A percentile compares a stretch with the other conserved stretches of the same genome.
These are phyloP conservation scores for Actinomortierella wolfii DNA, from an alignment of 371 early-diverging fungal genomes.

Conservation along the genomic window DNA sequence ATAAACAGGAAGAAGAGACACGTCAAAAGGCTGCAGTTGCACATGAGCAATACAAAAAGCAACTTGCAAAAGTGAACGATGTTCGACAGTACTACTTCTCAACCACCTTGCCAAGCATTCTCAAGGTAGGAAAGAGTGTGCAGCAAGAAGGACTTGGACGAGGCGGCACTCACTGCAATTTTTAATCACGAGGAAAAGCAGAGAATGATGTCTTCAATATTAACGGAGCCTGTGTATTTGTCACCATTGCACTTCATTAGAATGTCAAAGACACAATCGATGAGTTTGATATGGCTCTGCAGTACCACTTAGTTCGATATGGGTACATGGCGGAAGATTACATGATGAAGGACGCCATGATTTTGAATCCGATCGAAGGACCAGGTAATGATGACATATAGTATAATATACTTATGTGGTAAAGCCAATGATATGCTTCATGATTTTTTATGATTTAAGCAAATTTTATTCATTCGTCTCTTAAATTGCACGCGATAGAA, in stretches of 20 bases:
- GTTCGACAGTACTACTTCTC: slow-evolving; percentile 64
- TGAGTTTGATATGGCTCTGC: slow-evolving; percentile 72
- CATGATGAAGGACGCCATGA: slow-evolving; percentile 56
- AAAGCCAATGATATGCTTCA: background rate
- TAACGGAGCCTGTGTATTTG: background rate
- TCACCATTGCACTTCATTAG: slow-evolving; percentile 19
- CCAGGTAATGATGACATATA: slow-evolving; percentile 18
- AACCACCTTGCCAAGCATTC: slow-evolving; percentile 65
- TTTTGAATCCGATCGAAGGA: slow-evolving; percentile 52
- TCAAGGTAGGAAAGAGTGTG: slow-evolving; percentile 62
- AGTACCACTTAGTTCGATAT: slow-evolving; percentile 73
- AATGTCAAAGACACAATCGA: slow-evolving; percentile 71
- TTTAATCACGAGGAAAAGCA: background rate
- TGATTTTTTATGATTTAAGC: background rate
- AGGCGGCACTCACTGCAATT: slow-evolving; percentile 2
- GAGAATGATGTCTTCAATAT: background rate
- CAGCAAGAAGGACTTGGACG: background rate
- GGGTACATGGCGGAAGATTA: slow-evolving; percentile 58
- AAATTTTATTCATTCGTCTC: no score
- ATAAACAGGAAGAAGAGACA: slow-evolving; percentile 73
- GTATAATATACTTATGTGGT: background rate
- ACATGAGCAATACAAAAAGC: slow-evolving; percentile 74
- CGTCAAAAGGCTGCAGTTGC: slow-evolving; percentile 64
- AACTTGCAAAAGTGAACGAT: slow-evolving; percentile 63
- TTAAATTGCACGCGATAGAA: slow-evolving; percentile 20